Conservation (phyloP, 345 rosid species). For the Hypericum perforatum region DNA sequence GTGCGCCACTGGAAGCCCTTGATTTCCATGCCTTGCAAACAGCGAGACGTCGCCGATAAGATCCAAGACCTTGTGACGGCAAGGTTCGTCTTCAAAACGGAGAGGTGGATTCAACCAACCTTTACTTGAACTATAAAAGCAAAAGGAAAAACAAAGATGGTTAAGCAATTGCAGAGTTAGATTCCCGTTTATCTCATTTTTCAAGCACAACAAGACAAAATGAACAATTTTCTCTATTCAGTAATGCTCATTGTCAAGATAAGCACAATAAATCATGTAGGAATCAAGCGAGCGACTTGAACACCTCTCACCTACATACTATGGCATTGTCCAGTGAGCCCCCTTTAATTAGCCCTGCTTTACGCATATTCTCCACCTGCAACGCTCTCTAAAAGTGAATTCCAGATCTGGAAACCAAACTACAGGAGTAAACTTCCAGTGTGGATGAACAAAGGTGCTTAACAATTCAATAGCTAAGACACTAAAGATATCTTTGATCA, state of each 20-base stretch:
- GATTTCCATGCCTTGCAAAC: conserved; percentile 52
- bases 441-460: too few species aligned
- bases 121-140: conserved; percentile 13
- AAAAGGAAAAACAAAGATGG: too few species aligned
- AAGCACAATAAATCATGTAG: too few species aligned
- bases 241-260: not conserved
- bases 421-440: too few species aligned
- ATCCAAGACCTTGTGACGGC: conserved; percentile 86
- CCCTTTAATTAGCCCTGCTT: conserved; percentile 70
- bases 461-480: too few species aligned
- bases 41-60: conserved; percentile 82
- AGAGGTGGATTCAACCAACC: conserved; percentile 92
- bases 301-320: conserved; percentile 55
- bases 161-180: too few species aligned
- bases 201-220: conserved; percentile 33
- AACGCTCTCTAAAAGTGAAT: conserved; percentile 9
- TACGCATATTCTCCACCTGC: conserved; percentile 72
- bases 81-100: conserved; percentile 60
- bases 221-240: not conserved
- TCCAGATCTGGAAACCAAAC: conserved; percentile 6
- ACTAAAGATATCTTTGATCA: too few species aligned
- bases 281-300: too few species aligned
- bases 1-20: conserved; percentile 79
- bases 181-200: too few species aligned
- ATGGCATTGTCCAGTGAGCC: conserved; percentile 77